Evolutionary conservation across 1,139 yeast genomes (phyloP), one percentile per base, ranked within the genome.

Genomic region (Saccharomycopsis crataegensis): DNA sequence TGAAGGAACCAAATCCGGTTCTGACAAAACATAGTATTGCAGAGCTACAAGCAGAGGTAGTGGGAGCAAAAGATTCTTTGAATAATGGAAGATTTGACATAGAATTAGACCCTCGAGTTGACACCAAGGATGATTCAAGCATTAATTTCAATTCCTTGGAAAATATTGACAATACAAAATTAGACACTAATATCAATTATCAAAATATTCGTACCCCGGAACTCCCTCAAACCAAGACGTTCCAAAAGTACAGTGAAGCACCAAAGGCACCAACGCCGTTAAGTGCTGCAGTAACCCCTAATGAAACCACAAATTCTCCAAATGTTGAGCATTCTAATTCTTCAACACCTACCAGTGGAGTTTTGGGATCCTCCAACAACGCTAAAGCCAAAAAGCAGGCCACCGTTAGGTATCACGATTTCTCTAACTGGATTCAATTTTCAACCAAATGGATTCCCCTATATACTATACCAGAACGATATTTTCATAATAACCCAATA

Each of bases 401-500:
- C 9, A 40, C n/a, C 5, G 53, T 8, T 37, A 56, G 31, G 45
- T 51, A 33, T 49, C 61, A 12, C 47, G 62, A 32, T 50, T 60
- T 33, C 16, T 54, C 49, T n/a, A 79, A 79, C 58, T 79, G 79
- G 66, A 67, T 79, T 43, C 83, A 82, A 2, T 72, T 80, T 61
- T 74, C 80, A 14, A 63, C 80, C 43, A 65, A 83, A 49, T 74
- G 77, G 36, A 72, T 79, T 32, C 76, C 79, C 49, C 71, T 78
- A 0, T 66, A 70, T 31, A 74, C 80, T 2, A 74, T 80, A 16
- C 84, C 84, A 0, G 64, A 68, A 16, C 61, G 64, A 22, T 79
- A 72, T 58, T 62, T 78, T 43, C 61, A 72, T 48, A 68, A 70
- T 38, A 74, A 71, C 55, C 64, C 67, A 1, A 42, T 34, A 1